These are phyloP conservation scores for Nigrospora oryzae DNA, from an alignment of 2,329 filamentous ascomycete genomes.

Conservation along the genomic window DNA sequence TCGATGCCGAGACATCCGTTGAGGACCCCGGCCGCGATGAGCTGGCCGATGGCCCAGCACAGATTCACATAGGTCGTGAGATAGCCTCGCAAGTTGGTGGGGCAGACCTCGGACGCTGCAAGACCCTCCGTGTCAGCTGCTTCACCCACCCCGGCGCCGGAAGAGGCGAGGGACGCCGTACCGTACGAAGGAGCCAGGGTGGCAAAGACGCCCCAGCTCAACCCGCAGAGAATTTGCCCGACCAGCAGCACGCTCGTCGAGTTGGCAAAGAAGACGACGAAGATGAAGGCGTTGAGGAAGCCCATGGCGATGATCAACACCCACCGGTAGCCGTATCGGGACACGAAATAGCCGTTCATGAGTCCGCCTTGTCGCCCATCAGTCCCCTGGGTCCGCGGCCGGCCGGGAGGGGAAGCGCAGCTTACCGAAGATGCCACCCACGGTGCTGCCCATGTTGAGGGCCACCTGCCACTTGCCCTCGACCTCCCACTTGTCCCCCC, in stretches of 20 bases:
- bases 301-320: constrained; percentile 19
- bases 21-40: constrained; percentile 30
- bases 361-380: constrained; percentile 12
- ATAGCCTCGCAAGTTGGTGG: constrained; percentile 22
- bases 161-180: not conserved
- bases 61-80: constrained; percentile 36
- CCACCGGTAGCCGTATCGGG: constrained; percentile 18
- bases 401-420: not conserved
- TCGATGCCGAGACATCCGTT: constrained; percentile 23
- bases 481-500: constrained; percentile 10
- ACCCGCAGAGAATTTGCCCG: constrained; percentile 20
- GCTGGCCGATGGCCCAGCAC: constrained; percentile 35
- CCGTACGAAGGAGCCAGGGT: constrained; percentile 23
- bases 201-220: constrained; percentile 21
- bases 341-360: constrained; percentile 18
- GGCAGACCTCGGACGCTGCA: constrained; percentile 21
- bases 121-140: too few species aligned
- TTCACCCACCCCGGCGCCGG: too few species aligned
- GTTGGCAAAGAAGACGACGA: constrained; percentile 18
- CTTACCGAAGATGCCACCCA: constrained; percentile 18
- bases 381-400: not conserved
- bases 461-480: constrained; percentile 19
- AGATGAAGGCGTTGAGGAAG: constrained; percentile 18
- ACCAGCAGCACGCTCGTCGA: constrained; percentile 12
- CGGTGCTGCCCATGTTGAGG: constrained; percentile 19